A percentile compares a stretch with the other conserved stretches of the same genome.
phyloP scores from a whole-genome alignment of 176 grass and related monocot genomes.

The Rhynchospora tenuis region DNA sequence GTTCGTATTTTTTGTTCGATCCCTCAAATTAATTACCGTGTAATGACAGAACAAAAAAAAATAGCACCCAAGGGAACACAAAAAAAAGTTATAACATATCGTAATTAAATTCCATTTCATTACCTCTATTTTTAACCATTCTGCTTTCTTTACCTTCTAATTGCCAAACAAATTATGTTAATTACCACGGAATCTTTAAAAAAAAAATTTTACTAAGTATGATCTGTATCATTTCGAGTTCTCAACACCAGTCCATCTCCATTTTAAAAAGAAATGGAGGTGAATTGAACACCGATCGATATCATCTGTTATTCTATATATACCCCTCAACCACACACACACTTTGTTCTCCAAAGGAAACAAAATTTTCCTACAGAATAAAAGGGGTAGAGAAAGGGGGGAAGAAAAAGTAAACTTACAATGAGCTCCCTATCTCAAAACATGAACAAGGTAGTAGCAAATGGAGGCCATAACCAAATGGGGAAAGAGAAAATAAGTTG shows the following conservation, averaged over 20 bases:
- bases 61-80: background rate
- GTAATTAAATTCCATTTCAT: background rate
- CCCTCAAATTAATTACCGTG: background rate
- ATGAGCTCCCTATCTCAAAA: constrained; percentile 1
- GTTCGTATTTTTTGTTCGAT: background rate
- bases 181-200: background rate
- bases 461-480: constrained; percentile 12
- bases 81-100: background rate
- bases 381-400: background rate
- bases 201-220: background rate
- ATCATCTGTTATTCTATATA: constrained; percentile 3
- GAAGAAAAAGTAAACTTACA: background rate
- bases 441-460: constrained; percentile 11
- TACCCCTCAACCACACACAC: background rate
- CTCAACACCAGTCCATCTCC: background rate
- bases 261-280: constrained; percentile 2
- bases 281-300: background rate
- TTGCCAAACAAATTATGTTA: background rate
- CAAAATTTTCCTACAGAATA: background rate
- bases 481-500: constrained; percentile 10
- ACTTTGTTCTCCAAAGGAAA: background rate
- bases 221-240: background rate
- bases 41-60: background rate
- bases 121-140: background rate
- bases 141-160: background rate